Base-by-base conservation (phyloP, 805 yeast species). In the Ogataea thermomethanolica region DNA sequence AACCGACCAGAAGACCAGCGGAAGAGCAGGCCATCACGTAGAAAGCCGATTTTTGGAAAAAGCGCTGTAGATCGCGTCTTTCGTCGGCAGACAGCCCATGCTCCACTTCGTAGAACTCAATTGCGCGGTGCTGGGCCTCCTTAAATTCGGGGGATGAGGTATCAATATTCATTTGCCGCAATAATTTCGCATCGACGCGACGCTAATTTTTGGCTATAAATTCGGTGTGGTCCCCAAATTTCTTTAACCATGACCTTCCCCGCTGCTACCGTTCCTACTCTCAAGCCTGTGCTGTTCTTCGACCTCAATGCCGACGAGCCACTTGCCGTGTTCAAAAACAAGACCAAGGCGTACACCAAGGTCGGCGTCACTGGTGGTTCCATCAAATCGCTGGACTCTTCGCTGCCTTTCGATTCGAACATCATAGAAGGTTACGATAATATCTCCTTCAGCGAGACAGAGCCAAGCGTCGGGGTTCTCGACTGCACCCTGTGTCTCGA, bases 41-140 rank as follows among this genome's bases (percentile, higher is more conserved):
- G 65, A 8, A 73, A 65, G 25, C 60, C 39, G 31, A 71, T 61
- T 4, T 58, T 49, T 23, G 61, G 51, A 48, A 69, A 70, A 8
- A 69, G 58, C 9, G 58, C 51, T 3, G 72, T 64, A 78, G 51
- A 13, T 63, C 62, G 13, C 54, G 49, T 29, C 84, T 55, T 33
- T 78, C 79, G 5, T 55, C 53, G 1, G 61, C 44, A 14, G 63
- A 65, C 29, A 78, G 53, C 5, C 46, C 54, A 26, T 67, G 70
- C 45, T 78, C 84, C 27, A 64, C 65, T 29, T 74, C 73, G 45
- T 76, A 73, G 51, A 78, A 75, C 22, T 63, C 58, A 38, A 70
- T 56, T 2, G 78, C 78, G n/a, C 57, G 51, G 10, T 64, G 47
- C 43, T 66, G 67, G 1, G 74, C 74, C 33, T 62, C 64, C 30